phyloP scores from a whole-genome alignment of 1,284 basidiomycete genomes.

The Rhodotorula sp. region DNA sequence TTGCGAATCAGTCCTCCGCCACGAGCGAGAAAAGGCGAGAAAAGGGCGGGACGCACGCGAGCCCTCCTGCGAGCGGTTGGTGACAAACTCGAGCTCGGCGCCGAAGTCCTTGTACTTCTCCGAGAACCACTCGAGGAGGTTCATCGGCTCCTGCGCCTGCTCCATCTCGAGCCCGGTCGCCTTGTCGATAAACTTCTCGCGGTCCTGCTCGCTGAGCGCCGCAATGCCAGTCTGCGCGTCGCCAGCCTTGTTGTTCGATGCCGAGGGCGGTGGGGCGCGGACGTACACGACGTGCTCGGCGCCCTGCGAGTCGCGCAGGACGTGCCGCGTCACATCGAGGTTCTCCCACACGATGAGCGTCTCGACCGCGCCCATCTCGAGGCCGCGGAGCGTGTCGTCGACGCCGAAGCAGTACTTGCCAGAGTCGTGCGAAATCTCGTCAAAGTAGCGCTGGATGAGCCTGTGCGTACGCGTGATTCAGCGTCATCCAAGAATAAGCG shows the following conservation, averaged over 20 bases:
- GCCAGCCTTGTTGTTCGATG: constrained; percentile 51
- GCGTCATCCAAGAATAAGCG: not conserved
- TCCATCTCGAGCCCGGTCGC: constrained; percentile 97
- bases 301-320: constrained; percentile 83
- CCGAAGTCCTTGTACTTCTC: constrained; percentile 99
- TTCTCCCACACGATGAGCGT: constrained; percentile 99
- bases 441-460: constrained; percentile 96
- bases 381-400: constrained; percentile 92
- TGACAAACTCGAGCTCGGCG: constrained; percentile 75
- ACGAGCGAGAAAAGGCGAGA: not conserved
- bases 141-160: constrained; percentile 71
- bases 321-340: constrained; percentile 80
- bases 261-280: constrained; percentile 46
- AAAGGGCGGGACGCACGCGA: constrained; percentile 58
- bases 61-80: constrained; percentile 82
- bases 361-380: constrained; percentile 96
- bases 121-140: constrained; percentile 95
- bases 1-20: not conserved
- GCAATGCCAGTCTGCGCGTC: constrained; percentile 44
- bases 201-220: constrained; percentile 67
- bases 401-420: constrained; percentile 98
- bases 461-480: constrained; percentile 22
- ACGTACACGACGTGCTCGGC: constrained; percentile 79
- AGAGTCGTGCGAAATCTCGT: constrained; percentile 98
- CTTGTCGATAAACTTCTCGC: constrained; percentile 92